Conservation (phyloP, 441 rosid species). For the Croton laevigatus region DNA sequence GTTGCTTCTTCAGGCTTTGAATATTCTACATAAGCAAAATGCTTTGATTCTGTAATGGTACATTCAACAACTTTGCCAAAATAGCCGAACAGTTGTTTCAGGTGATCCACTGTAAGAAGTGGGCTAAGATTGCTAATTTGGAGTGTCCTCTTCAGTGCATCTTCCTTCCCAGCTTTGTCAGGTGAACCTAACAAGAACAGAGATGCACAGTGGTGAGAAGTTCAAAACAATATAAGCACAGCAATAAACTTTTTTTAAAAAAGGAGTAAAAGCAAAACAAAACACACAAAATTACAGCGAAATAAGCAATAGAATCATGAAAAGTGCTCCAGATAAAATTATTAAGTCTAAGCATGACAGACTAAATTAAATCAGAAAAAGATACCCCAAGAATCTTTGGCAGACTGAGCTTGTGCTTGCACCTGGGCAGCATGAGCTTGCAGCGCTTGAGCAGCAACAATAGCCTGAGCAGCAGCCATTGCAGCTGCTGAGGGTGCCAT, state of each 20-base stretch:
- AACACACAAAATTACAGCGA: background rate
- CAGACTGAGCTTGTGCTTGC: conserved; percentile 79
- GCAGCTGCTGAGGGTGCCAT: conserved; percentile 99
- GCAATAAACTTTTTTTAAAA: background rate
- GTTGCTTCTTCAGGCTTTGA: conserved; percentile 91
- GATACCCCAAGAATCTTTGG: conserved; percentile 72
- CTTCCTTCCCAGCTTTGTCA: conserved; percentile 58
- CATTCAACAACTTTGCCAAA: conserved; percentile 94
- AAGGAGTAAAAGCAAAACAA: background rate
- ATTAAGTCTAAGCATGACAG: background rate
- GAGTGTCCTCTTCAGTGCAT: conserved; percentile 70
- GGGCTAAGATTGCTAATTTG: conserved; percentile 99
- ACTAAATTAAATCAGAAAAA: conserved; percentile 8
- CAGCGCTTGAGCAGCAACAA: conserved; percentile 98
- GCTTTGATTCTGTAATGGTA: conserved; percentile 80
- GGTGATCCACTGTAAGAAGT: conserved; percentile 85
- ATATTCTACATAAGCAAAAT: conserved; percentile 90
- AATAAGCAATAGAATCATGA: conserved; percentile 2
- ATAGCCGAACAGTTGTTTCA: conserved; percentile 89
- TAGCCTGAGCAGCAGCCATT: conserved; percentile 99
- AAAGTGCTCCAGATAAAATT: background rate
- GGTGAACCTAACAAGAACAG: conserved; percentile 48
- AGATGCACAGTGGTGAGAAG: conserved; percentile 15
- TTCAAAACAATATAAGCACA: background rate
- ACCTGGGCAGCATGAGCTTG: conserved; percentile 99